A percentile compares a stretch with the other conserved stretches of the same genome.
phyloP scores from a whole-genome alignment of 352 stramenopile species.

The Phytophthora pluvialis region DNA sequence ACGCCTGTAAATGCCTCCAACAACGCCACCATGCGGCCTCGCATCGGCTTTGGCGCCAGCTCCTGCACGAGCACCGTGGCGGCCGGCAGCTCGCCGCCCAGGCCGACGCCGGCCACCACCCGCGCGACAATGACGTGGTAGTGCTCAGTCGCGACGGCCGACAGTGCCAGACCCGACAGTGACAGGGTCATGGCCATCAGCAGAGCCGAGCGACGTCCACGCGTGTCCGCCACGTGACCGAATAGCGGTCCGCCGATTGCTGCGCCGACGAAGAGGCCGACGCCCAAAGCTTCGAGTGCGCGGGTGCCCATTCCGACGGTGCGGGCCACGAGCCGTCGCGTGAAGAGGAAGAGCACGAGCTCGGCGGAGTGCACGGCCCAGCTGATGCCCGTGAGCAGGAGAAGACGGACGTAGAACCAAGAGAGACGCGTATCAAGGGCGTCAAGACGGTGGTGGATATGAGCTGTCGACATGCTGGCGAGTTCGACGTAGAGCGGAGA shows the following conservation, averaged over 20 bases:
- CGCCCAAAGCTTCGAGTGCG: constrained; percentile 35
- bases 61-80: constrained; percentile 43
- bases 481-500: not conserved
- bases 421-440: constrained; percentile 31
- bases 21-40: constrained; percentile 39
- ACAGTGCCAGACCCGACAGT: constrained; percentile 28
- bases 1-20: constrained; percentile 44
- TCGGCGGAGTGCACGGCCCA: constrained; percentile 48
- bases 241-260: constrained; percentile 39
- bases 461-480: not conserved
- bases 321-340: constrained; percentile 25
- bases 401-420: constrained; percentile 40
- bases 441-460: constrained; percentile 23
- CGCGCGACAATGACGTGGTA: constrained; percentile 37
- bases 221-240: constrained; percentile 31
- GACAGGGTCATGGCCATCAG: constrained; percentile 40
- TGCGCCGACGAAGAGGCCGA: constrained; percentile 26
- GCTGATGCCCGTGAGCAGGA: constrained; percentile 39
- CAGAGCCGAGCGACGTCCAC: constrained; percentile 36
- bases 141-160: constrained; percentile 29
- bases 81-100: constrained; percentile 46
- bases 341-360: constrained; percentile 48
- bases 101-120: constrained; percentile 39
- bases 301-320: constrained; percentile 32
- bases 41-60: constrained; percentile 30